Conservation (phyloP, 1,284 basidiomycete species). For the Pisolithus thermaeus region DNA sequence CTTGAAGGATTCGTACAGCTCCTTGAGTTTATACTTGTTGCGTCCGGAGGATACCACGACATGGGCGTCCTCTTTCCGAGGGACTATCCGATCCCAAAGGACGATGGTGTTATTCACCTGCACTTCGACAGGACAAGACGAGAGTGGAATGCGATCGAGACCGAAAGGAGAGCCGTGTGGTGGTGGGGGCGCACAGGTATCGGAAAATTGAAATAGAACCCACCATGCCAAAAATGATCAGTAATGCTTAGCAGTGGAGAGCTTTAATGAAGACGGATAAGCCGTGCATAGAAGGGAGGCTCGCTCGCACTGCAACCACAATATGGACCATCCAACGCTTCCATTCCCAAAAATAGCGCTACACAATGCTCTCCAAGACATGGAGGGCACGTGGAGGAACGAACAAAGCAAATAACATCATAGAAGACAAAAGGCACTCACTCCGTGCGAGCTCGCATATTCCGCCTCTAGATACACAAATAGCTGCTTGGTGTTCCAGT, state of each 20-base stretch:
- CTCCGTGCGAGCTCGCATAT: constrained; percentile 67
- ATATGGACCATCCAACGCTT: no score
- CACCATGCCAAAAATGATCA: not conserved
- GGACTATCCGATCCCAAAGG: constrained; percentile 88
- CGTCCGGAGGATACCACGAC: constrained; percentile 44
- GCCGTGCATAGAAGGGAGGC: not conserved
- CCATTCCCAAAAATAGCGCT: no score
- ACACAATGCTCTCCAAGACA: no score
- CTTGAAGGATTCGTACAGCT: constrained; percentile 74
- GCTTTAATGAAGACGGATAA: not conserved
- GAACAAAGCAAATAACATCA: not conserved
- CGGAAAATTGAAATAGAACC: not conserved
- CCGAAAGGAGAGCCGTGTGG: no score
- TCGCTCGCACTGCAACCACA: no score
- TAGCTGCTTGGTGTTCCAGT: constrained; percentile 94
- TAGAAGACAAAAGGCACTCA: constrained; percentile 33
- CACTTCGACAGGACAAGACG: constrained; percentile 2
- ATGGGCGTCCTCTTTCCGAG: constrained; percentile 67
- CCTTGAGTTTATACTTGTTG: constrained; percentile 84
- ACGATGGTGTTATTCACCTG: constrained; percentile 80
- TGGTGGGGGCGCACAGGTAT: no score
- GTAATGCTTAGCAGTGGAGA: not conserved
- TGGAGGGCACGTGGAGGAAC: not conserved
- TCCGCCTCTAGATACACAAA: constrained; percentile 82
- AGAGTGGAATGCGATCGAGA: not conserved